Conservation (phyloP, 441 rosid species). For the Pelargonium fulgidum region DNA sequence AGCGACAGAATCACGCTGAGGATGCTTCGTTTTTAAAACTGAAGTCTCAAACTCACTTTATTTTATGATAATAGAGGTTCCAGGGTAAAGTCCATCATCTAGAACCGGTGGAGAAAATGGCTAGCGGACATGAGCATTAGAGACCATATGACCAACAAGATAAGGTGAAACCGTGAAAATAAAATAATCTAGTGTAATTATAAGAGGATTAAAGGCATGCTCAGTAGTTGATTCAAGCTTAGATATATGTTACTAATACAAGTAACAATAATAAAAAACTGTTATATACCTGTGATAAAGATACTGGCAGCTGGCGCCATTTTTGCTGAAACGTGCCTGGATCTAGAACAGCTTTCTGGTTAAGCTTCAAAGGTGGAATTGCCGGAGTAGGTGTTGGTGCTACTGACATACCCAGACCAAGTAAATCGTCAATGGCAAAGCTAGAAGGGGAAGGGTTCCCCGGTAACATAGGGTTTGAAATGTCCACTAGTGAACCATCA, state of each 20-base stretch:
- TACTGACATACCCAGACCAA: slow-evolving; percentile 62
- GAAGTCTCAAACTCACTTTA: background rate
- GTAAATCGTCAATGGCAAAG: slow-evolving; percentile 76
- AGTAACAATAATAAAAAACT: slow-evolving; percentile 1
- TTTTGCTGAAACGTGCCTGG: slow-evolving; percentile 86
- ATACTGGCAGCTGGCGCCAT: slow-evolving; percentile 80
- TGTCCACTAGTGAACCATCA: slow-evolving; percentile 41
- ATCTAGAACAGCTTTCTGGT: slow-evolving; percentile 65
- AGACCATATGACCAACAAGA: background rate
- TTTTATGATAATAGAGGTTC: background rate
- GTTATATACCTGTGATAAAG: slow-evolving; percentile 52
- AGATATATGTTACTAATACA: background rate
- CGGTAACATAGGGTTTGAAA: slow-evolving; percentile 33
- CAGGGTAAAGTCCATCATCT: background rate
- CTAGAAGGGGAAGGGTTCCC: slow-evolving; percentile 39
- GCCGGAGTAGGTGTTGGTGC: slow-evolving; percentile 40
- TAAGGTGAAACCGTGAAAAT: background rate
- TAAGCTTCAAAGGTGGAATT: slow-evolving; percentile 70
- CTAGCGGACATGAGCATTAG: background rate
- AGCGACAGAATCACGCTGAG: background rate
- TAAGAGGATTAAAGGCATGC: background rate
- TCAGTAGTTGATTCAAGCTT: background rate
- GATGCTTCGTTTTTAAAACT: background rate
- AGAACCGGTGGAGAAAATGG: background rate
- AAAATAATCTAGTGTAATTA: background rate